A percentile compares a stretch with the other conserved stretches of the same genome.
Conservation (phyloP, 2,329 filamentous ascomycete genomes). For the Fusarium sp. region DNA sequence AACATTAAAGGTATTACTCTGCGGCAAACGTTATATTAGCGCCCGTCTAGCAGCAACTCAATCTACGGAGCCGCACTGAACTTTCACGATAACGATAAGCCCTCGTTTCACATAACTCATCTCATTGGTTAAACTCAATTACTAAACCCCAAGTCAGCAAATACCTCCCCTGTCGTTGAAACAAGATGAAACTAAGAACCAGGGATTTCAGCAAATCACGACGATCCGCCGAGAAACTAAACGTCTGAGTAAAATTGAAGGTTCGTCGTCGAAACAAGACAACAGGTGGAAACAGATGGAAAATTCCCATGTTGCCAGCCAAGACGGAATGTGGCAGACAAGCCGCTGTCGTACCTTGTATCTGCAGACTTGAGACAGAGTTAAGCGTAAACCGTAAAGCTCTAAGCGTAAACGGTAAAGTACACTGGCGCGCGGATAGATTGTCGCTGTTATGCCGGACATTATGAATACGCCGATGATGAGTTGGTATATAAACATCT, state of each 20-base stretch:
- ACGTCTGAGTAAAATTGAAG: slow-evolving; percentile 9
- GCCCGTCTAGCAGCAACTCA: background rate
- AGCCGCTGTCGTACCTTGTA: background rate
- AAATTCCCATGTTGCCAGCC: background rate
- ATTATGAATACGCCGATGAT: background rate
- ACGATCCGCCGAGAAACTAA: slow-evolving; percentile 16
- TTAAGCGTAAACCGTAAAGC: background rate
- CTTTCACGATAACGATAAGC: background rate
- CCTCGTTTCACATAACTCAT: rapidly evolving
- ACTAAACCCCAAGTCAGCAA: background rate
- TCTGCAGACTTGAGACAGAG: slow-evolving; percentile 3
- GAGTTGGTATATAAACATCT: slow-evolving; percentile 6
- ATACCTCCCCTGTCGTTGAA: slow-evolving; percentile 3
- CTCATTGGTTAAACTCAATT: background rate
- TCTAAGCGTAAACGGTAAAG: background rate
- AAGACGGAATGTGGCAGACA: background rate
- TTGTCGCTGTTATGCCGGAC: background rate
- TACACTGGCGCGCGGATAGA: background rate
- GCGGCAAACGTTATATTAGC: background rate
- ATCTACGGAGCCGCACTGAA: background rate
- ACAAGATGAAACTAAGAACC: slow-evolving; percentile 9
- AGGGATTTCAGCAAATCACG: background rate
- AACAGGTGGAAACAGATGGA: slow-evolving; percentile 10
- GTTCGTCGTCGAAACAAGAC: background rate
- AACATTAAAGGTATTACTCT: background rate